Base-by-base conservation (phyloP, 2,329 filamentous ascomycete genomes). In the Fusarium hainanense region DNA sequence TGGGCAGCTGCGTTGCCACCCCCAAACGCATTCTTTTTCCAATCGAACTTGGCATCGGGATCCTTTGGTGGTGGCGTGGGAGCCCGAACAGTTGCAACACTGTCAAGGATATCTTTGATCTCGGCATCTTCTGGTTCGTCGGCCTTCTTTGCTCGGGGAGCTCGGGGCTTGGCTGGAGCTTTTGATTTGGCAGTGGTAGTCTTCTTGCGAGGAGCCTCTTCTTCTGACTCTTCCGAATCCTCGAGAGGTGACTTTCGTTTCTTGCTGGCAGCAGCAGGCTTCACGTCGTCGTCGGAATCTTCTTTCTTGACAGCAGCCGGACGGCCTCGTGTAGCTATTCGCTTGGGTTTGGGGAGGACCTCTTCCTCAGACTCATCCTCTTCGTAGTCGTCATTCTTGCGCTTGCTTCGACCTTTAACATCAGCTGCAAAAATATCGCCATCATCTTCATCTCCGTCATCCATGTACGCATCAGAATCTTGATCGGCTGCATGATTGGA, bases 371-470 rank as follows among this genome's bases (percentile, higher is more conserved):
- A 91, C 21, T 89, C 88, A 63, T 92, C 91, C 64, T 92, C 91
- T 62, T 88, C 85, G 58, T 94, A 93, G 55, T 93, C 90, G 75
- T 96, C 92, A 42, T 89, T 89, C 73, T 89, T 91, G 50, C 87
- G 85, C 77, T 89, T 93, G 59, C 86, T 88, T 46, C 87, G 83
- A 49, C 86, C 87, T 76, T 89, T 91, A 34, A 86, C 87, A 69
- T 93, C 89, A 6, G 91, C 90, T 16, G 90, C 92, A 79, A 94
- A 94, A 21, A 97, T 94, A 73, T 97, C 94, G n/a, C 88, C 91
- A 5, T 88, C 90, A 46, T 93, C 88, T 9, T 87, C 85, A 37
- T 92, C 90, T 34, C 90, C 90, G 55, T 92, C 91, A 21, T 93
- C 88, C 70, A 91, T 80, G 61, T 87, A 88, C 7, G 84, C 85